phyloP scores from a whole-genome alignment of 805 yeast genomes.

The Brettanomyces custersianus region DNA sequence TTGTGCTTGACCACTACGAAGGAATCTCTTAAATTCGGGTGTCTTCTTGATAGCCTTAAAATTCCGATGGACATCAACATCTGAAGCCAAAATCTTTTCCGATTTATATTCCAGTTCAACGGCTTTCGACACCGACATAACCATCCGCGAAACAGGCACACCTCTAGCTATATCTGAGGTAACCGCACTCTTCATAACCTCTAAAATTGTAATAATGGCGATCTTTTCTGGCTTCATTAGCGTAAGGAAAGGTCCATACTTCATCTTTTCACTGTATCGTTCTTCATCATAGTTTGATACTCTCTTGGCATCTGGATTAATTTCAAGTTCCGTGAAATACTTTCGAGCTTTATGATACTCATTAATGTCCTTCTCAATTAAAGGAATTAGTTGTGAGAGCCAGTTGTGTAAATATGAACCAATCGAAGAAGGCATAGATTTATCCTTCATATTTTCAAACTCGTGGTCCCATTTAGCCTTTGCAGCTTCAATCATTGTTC shows the following conservation, averaged over 20 bases:
- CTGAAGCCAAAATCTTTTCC: conserved; percentile 51
- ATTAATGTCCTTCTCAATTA: conserved; percentile 56
- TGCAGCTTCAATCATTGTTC: conserved; percentile 76
- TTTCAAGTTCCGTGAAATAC: conserved; percentile 9
- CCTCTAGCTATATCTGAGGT: conserved; percentile 75
- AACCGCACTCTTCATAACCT: conserved; percentile 62
- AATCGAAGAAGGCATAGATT: conserved; percentile 45
- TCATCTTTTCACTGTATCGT: conserved; percentile 29
- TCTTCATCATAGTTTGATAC: conserved; percentile 12
- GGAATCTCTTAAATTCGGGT: conserved; percentile 30
- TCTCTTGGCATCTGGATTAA: neutral
- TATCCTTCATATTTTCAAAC: conserved; percentile 39
- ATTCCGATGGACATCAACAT: conserved; percentile 45
- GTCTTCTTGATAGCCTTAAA: conserved; percentile 40
- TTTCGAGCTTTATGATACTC: conserved; percentile 40
- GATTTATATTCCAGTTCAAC: conserved; percentile 78
- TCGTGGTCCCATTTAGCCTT: conserved; percentile 83
- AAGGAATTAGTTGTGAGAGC: conserved; percentile 67
- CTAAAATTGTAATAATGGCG: conserved; percentile 78
- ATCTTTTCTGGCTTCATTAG: conserved; percentile 72
- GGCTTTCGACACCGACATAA: conserved; percentile 72
- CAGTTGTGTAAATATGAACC: conserved; percentile 78
- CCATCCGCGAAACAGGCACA: conserved; percentile 76
- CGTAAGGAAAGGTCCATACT: conserved; percentile 70
- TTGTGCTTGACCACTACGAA: conserved; percentile 25